Evolutionary conservation across 2,329 filamentous ascomycete species (phyloP), one percentile per base, ranked within the genome.

Genomic region (Fusarium algeriense): DNA sequence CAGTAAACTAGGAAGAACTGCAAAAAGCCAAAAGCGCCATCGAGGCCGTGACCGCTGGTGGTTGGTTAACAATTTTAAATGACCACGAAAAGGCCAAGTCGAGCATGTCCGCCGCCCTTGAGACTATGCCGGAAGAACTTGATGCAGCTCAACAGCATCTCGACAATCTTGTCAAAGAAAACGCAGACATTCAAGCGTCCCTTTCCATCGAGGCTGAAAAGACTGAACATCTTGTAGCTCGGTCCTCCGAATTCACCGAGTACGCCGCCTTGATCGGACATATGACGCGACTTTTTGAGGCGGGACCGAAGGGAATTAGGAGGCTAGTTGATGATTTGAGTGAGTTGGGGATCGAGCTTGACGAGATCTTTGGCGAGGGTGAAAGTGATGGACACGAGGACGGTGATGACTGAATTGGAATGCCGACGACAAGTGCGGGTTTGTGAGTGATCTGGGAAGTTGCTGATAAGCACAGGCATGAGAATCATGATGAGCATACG

Each of bases 161-260:
- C 11, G 15, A 3, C 15, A 13, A 26, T 20, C 11, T 45, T 10
- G 4, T 13, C 12, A 13, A 28, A 3, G 14, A 45, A 20, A 11
- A 9, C 3, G 43, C 23, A 12, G 14, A 45, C 6, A 26, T 23
- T 28, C 17, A 6, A 2, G 43, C 11, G 26, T 11, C 7, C 4
- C 26, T 28, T 17, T 5, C 12, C 7, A 19, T 19, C 23, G 17
- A 4, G 8, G 3, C 15, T 48, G n/a, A 20, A 12, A 48, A 48
- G 28, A 4, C 13, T 3, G n/a, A 32, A 15, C n/a, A 2, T 32
- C 3, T 17, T 2, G 3, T 11, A 5, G 14, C 28, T 10, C 10
- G 20, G 17, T 8, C 12, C 10, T 12, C 14, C 28, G 26, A 46
- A 19, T 2, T 14, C 14, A 14, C 7, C 15, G n/a, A 48, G n/a